Evolutionary conservation across 805 yeast species (phyloP), one percentile per base, ranked within the genome.

Genomic region (Metschnikowia anglica): DNA sequence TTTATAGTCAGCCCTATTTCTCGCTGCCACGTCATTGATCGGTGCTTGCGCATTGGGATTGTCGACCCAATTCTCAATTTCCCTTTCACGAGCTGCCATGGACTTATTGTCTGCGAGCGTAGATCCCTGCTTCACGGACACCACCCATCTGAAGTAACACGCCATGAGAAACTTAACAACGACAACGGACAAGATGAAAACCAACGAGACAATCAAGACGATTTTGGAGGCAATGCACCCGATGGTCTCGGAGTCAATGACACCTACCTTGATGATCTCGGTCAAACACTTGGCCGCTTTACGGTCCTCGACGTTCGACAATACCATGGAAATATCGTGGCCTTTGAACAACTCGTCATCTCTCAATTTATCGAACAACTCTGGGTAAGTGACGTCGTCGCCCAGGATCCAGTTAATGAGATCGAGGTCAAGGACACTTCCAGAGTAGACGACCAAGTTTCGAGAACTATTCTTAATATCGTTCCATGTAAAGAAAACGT

Each of bases 141-240:
- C 66, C 44, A 80, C 65, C 96, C 97, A 91, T 54, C 85, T 81
- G 73, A 84, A 93, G 61, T 89, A 88, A 59, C 91, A 83, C 0
- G 99, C 97, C 61, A 91, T 72, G 11, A 85, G 43, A 55, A 93
- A 93, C 65, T 90, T 90, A 32, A 73, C 72, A 39, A 82, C 58
- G 18, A 89, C 95, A 41, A 93, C 79, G 2, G 95, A 76, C 44
- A 93, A 71, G 55, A 93, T 90, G 60, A 93, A 88, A 8, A 85
- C 83, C 56, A 93, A 74, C 1, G 97, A 86, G 5, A 85, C 76
- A 54, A 80, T 79, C 47, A 93, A 74, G 1, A 93, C 97, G 29
- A 90, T 81, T 41, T 81, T 70, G 0, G 97, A 88, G 0, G 96
- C 95, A 58, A 93, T 81, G 67, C 99, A 93, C 5, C 99, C 99